A percentile compares a stretch with the other conserved stretches of the same genome.
Evolutionary conservation across 345 rosid species (phyloP).

Genomic region (Adansonia digitata): DNA sequence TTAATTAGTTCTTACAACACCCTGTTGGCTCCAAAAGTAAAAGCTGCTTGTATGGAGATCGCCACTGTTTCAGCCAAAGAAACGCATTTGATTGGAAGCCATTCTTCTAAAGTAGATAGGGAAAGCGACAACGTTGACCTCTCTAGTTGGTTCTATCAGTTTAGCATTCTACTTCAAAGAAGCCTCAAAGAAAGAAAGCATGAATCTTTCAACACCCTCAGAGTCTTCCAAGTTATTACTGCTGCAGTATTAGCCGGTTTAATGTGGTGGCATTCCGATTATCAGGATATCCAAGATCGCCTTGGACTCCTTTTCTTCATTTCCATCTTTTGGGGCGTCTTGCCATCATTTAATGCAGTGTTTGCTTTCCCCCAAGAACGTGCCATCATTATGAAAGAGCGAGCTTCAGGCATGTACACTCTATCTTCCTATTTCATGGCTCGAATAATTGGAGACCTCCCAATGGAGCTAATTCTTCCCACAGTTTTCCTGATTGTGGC

Average conservation of each 20-base stretch:
- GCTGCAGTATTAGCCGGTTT: conserved; percentile 59
- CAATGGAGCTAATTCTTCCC: conserved; percentile 91
- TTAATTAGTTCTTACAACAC: conserved; percentile 49
- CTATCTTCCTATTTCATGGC: conserved; percentile 93
- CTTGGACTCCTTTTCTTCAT: conserved; percentile 82
- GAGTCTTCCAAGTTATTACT: conserved; percentile 70
- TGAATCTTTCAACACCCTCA: conserved; percentile 64
- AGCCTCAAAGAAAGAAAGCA: conserved; percentile 78
- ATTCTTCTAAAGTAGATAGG: conserved; percentile 13
- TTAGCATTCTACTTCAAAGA: conserved; percentile 67
- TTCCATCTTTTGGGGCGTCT: conserved; percentile 90
- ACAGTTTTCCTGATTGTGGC: conserved; percentile 52
- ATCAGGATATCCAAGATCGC: conserved; percentile 62
- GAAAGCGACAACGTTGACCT: conserved; percentile 18
- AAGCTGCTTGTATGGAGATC: conserved; percentile 38
- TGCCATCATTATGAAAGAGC: conserved; percentile 63
- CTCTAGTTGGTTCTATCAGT: conserved; percentile 62
- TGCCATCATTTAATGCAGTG: conserved; percentile 77
- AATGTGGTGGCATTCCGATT: conserved; percentile 97
- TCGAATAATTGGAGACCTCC: conserved; percentile 68
- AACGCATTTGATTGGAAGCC: neutral
- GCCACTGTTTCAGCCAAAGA: conserved; percentile 17
- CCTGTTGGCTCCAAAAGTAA: conserved; percentile 58
- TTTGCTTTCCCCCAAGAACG: conserved; percentile 95
- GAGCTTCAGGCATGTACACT: conserved; percentile 86